Base-by-base conservation (phyloP, 2,329 filamentous ascomycete genomes). In the Cercospora sp. region DNA sequence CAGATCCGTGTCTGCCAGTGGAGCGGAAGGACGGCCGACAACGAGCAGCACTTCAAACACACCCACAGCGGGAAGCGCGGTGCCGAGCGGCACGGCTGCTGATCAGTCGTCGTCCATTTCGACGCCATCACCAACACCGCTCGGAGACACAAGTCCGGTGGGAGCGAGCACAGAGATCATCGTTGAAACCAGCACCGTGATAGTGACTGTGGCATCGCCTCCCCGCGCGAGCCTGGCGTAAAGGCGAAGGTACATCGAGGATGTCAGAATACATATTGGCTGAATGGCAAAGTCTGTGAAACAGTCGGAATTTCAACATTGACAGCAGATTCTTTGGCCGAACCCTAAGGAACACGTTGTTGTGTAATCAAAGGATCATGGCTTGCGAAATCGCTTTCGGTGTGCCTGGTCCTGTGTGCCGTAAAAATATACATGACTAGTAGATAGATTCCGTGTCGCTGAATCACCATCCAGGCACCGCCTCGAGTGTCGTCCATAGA, bases 401-500 rank as follows among this genome's bases (percentile, higher is more conserved):
- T 7, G 20, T 51, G 20, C 20, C 45, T 51, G 2, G 45, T 51
- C 20, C 45, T 51, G 45, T 51, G 45, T 23, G 20, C 45, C 45
- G 12, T 13, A n/a, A 26, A 13, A 12, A 10, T 13, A 26, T 6
- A 26, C 9, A 23, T 13, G 10, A 13, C 20, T 26, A 26, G 45
- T 23, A 4, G 45, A 51, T 7, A 13, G 6, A 8, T 3, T 26
- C 18, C 16, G 9, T 13, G 13, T 61, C 23, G 20, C 16, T 3
- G 5, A 13, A 30, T 79, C 76, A 91, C 88, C 90, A 93, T 0
- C 88, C 89, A 26, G 89, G 85, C n/a, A 93, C 75, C 60, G 87
- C 81, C 75, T 82, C 92, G 58, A 92, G 80, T 76, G 85, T 87
- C 6, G 94, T 87, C 74, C 87, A 84, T 76, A 97, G 80, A 0